Evolutionary conservation across 371 early-diverging fungal species (phyloP), one percentile per base, ranked within the genome.

Genomic region (Mucor mucedo): DNA sequence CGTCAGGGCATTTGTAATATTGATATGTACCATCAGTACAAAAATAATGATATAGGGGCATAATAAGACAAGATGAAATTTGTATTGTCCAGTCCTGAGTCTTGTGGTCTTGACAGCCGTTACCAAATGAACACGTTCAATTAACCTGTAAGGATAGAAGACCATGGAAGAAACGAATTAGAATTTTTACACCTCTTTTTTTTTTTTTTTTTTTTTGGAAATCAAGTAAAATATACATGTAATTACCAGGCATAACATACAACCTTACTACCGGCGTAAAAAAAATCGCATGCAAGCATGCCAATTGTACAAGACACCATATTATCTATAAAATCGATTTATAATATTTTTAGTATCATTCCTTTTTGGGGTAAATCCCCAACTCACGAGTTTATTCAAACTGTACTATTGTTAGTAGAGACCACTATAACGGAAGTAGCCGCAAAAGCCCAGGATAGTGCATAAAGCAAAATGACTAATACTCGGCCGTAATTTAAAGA

Each of bases 241-340:
- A 55, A 58, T 59, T 72, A 78, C 78, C 80, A 80, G 35, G 76
- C 78, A 52, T 80, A 81, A 33, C 73, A 76, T 38, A 62, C 70
- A 55, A 81, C 68, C 47, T 81, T 81, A 68, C 77, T 81, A 40
- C 77, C 81, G 42, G 78, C 77, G 59, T 81, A 81, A 60, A 78
- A 81, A 41, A 78, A 58, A 61, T 77, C 77, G 54, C 81, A 81
- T 14, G 75, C 65, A 44, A 77, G 67, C 68, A 81, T 81, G 41
- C 73, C 78, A n/a, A 77, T 44, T 10, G 78, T 73, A 57, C 81
- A 81, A 10, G 81, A 81, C 6, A 75, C 45, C 1, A 71, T 58
- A 41, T 81, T 81, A 55, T 71, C 78, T 76, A 67, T 3, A 42
- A 11, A 44, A 44, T 21, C 21, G 14, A 14, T 14, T 14, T 55